Percentiles rank a stretch among this genome's conserved stretches.
phyloP scores from a whole-genome alignment of 352 stramenopile genomes.

The Phytophthora foliorum region DNA sequence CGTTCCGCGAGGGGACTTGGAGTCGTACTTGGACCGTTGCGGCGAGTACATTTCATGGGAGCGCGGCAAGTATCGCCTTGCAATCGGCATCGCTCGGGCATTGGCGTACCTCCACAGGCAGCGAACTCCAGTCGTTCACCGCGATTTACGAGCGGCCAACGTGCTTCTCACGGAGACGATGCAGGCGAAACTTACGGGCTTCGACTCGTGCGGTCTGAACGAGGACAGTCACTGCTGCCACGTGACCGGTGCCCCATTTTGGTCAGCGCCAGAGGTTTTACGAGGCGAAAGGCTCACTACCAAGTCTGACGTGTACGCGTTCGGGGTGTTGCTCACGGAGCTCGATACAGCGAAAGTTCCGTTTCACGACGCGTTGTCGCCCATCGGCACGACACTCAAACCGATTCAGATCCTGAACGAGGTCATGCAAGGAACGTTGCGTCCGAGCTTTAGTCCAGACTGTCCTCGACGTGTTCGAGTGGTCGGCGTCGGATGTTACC shows the following conservation, averaged over 20 bases:
- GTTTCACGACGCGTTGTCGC: constrained; percentile 38
- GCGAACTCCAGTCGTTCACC: constrained; percentile 39
- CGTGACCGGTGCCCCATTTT: constrained; percentile 33
- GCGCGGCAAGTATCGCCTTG: constrained; percentile 36
- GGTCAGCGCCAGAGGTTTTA: constrained; percentile 49
- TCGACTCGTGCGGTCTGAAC: constrained; percentile 43
- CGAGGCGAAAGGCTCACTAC: constrained; percentile 30
- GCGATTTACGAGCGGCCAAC: constrained; percentile 57
- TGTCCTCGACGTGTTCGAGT: constrained; percentile 54
- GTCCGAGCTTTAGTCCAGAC: constrained; percentile 49
- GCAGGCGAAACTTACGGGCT: constrained; percentile 51
- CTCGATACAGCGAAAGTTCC: constrained; percentile 38
- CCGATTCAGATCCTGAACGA: constrained; percentile 54
- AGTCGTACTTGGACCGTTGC: constrained; percentile 25
- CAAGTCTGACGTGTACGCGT: constrained; percentile 50
- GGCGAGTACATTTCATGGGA: constrained; percentile 28
- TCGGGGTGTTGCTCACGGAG: constrained; percentile 52
- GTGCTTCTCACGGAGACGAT: constrained; percentile 41
- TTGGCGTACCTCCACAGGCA: constrained; percentile 49
- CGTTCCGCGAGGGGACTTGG: constrained; percentile 31
- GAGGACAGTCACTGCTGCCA: constrained; percentile 28
- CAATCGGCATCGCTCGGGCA: constrained; percentile 42
- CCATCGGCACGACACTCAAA: constrained; percentile 42
- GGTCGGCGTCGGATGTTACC: constrained; percentile 51
- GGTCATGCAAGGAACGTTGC: constrained; percentile 55